Evolutionary conservation across 108 stramenopile species (phyloP).

Genomic region (Skeletonema potamos): DNA sequence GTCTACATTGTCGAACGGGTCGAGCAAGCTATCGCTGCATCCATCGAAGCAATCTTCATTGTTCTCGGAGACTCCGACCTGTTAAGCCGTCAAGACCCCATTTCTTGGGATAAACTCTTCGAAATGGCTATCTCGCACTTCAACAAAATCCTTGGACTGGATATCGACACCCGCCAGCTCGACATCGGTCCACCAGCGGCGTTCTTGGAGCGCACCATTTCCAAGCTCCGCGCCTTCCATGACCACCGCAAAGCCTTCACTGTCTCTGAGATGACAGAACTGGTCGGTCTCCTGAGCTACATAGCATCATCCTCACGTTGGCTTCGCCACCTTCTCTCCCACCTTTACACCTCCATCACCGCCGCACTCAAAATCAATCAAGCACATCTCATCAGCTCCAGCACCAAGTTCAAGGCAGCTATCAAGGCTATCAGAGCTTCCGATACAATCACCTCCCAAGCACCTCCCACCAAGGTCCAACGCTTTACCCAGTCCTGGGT

Average conservation of each 20-base stretch:
- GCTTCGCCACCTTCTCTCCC: not conserved
- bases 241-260: not conserved
- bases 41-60: slow-evolving; percentile 27
- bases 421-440: not conserved
- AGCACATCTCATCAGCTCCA: not conserved
- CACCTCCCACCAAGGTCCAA: not conserved
- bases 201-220: not conserved
- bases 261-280: not conserved
- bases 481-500: not conserved
- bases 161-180: slow-evolving; percentile 2
- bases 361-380: not conserved
- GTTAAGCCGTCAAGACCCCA: not conserved
- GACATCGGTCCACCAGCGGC: not conserved
- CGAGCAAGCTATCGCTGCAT: not conserved
- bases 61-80: slow-evolving; percentile 8
- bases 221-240: not conserved
- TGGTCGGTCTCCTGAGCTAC: not conserved
- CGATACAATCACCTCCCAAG: not conserved
- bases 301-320: not conserved
- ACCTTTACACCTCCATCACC: not conserved
- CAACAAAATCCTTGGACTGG: slow-evolving; percentile 1
- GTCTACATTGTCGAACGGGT: not conserved
- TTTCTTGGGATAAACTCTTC: slow-evolving; percentile 16
- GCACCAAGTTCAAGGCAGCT: not conserved
- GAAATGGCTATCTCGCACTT: slow-evolving; percentile 2